Percentiles rank a stretch among this genome's conserved stretches.
Evolutionary conservation across 2,329 filamentous ascomycete species (phyloP).

Genomic region (Alternaria metachromatica): DNA sequence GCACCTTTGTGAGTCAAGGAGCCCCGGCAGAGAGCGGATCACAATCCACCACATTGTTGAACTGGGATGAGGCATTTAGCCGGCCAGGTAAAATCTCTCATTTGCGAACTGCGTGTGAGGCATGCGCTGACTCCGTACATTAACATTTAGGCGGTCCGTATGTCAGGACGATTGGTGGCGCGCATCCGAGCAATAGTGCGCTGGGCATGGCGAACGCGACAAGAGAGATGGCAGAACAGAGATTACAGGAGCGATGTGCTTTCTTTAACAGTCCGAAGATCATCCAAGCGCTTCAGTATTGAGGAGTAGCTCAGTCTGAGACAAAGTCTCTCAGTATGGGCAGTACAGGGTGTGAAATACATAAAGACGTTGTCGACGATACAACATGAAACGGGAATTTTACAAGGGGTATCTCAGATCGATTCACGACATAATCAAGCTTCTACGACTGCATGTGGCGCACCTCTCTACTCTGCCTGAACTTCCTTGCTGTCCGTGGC

Average conservation of each 20-base stretch:
- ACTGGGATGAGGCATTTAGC: constrained; percentile 52
- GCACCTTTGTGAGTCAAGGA: constrained; percentile 54
- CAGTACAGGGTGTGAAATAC: neutral
- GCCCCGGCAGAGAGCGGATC: constrained; percentile 21
- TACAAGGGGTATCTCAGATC: neutral
- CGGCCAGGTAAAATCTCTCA: neutral
- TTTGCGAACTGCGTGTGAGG: neutral
- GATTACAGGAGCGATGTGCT: constrained; percentile 55
- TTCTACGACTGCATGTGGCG: neutral
- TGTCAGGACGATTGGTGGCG: constrained; percentile 51
- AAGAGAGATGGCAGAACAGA: constrained; percentile 46
- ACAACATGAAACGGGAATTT: neutral
- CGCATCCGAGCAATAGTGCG: constrained; percentile 52
- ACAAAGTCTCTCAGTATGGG: neutral
- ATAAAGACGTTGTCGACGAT: neutral
- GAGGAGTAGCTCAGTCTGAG: neutral
- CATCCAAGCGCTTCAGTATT: constrained; percentile 49
- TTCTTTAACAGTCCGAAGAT: constrained; percentile 56
- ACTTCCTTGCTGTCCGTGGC: constrained; percentile 39
- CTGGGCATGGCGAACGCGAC: constrained; percentile 46
- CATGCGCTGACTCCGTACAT: neutral
- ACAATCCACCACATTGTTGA: constrained; percentile 16
- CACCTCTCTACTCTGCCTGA: neutral
- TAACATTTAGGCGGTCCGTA: constrained; percentile 18
- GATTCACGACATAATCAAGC: neutral